Evolutionary conservation across 208 protist species (phyloP).

Genomic region (Acanthamoeba sp.): DNA sequence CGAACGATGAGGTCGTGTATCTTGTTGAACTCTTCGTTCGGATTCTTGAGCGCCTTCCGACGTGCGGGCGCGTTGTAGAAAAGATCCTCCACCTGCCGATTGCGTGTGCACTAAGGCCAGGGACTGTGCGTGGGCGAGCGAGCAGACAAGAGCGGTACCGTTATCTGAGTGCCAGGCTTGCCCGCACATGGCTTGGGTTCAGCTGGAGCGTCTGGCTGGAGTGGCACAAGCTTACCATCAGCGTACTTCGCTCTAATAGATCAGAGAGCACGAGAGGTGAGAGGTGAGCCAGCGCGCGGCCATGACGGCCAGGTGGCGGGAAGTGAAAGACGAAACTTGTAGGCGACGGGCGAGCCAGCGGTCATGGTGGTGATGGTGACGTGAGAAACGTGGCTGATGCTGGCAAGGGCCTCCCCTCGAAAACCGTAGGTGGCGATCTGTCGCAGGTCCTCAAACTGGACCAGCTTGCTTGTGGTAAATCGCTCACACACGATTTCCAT

Average conservation of each 20-base stretch:
- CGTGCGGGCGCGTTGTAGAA: conserved; percentile 94
- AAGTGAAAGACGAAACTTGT: conserved; percentile 78
- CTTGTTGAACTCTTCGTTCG: conserved; percentile 94
- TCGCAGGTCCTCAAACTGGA: conserved; percentile 90
- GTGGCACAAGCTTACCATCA: conserved; percentile 86
- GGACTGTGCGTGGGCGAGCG: neutral
- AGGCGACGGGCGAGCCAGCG: conserved; percentile 84
- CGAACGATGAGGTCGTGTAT: conserved; percentile 92
- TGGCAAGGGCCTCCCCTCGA: conserved; percentile 93
- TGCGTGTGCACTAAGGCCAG: neutral
- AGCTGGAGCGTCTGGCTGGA: conserved; percentile 30
- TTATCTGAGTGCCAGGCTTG: conserved; percentile 87
- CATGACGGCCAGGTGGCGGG: neutral
- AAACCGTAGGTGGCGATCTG: conserved; percentile 96
- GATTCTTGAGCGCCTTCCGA: conserved; percentile 91
- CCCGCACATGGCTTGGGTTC: conserved; percentile 90
- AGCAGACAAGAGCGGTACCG: neutral
- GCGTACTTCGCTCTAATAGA: conserved; percentile 84
- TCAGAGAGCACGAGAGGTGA: conserved; percentile 80
- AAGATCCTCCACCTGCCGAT: conserved; percentile 92
- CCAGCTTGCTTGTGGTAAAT: conserved; percentile 93
- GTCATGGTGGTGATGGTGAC: conserved; percentile 90
- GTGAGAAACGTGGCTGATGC: conserved; percentile 91
- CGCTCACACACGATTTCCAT: conserved; percentile 97
- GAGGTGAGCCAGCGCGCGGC: conserved; percentile 79